These are phyloP conservation scores for Tuber indicum DNA, from an alignment of 495 filamentous ascomycete species.

Conservation along the genomic window DNA sequence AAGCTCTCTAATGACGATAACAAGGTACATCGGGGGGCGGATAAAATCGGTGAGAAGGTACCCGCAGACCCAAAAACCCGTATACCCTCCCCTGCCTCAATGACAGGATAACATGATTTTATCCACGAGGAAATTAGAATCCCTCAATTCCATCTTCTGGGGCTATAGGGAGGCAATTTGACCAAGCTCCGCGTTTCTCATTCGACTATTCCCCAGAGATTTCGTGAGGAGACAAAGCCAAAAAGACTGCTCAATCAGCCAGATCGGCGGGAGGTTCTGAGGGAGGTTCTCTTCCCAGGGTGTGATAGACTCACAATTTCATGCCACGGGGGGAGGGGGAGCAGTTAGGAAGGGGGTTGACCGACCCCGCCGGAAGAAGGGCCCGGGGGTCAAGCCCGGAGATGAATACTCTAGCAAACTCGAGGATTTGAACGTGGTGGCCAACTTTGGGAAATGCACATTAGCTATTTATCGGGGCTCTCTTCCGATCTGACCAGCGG, in stretches of 20 bases:
- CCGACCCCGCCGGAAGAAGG: too few species aligned
- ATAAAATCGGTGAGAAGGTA: conserved; percentile 27
- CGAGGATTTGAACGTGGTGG: not conserved
- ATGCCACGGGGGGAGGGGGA: conserved; percentile 45
- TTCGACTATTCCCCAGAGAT: not conserved
- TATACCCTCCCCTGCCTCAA: not conserved
- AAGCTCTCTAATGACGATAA: conserved; percentile 27
- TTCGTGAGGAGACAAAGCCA: not conserved
- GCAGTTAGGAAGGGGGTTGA: conserved; percentile 39
- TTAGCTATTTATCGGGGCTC: not conserved
- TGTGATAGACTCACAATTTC: conserved; percentile 49
- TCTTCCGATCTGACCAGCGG: too few species aligned
- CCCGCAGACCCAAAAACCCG: conserved; percentile 17
- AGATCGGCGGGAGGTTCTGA: conserved; percentile 50
- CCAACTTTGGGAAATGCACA: not conserved
- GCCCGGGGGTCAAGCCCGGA: not conserved
- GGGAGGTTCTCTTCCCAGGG: conserved; percentile 51
- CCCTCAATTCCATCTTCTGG: conserved; percentile 34
- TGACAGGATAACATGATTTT: too few species aligned
- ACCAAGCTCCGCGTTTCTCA: conserved; percentile 19
- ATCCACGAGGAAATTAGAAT: conserved; percentile 18
- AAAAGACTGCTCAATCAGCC: conserved; percentile 35
- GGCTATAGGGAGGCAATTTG: conserved; percentile 40
- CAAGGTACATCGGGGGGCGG: conserved; percentile 29
- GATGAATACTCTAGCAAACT: not conserved